phyloP scores from a whole-genome alignment of 257 asterid species.

The Gardenia jasminoides region DNA sequence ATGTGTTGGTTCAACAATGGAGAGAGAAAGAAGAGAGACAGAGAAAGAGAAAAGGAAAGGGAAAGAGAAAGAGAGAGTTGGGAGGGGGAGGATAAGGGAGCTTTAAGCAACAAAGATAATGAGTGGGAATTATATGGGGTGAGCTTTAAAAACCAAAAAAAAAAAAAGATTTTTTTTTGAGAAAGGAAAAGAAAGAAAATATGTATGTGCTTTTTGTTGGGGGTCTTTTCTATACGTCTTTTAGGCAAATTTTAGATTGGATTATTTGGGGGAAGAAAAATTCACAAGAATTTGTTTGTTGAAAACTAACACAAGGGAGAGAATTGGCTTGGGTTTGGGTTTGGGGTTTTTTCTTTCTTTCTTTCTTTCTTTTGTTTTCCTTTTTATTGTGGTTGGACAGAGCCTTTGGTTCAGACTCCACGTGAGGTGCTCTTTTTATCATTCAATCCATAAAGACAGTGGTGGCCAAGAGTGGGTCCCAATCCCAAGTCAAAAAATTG shows the following conservation, averaged over 20 bases:
- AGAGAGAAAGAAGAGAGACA: constrained; percentile 25
- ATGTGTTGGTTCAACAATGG: constrained; percentile 27
- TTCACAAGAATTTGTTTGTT: neutral
- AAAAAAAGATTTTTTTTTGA: constrained; percentile 17
- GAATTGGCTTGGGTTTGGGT: no score
- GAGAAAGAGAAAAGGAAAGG: constrained; percentile 23
- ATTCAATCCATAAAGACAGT: constrained; percentile 93
- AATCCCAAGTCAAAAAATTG: constrained; percentile 57
- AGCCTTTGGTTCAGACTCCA: constrained; percentile 93
- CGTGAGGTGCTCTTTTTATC: constrained; percentile 99
- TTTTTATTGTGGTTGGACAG: constrained; percentile 72
- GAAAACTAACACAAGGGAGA: neutral
- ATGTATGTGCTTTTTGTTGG: constrained; percentile 33
- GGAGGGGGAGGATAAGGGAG: constrained; percentile 46
- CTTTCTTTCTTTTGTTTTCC: constrained; percentile 10
- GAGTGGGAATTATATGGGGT: constrained; percentile 89
- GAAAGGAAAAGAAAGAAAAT: constrained; percentile 36
- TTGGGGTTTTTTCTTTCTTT: no score
- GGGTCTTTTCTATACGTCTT: constrained; percentile 25
- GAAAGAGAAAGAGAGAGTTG: constrained; percentile 35
- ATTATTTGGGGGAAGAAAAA: neutral
- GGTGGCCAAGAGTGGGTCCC: constrained; percentile 80
- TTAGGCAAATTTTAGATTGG: constrained; percentile 42
- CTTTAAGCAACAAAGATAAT: constrained; percentile 95
- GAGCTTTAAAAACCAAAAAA: constrained; percentile 61